Base-by-base conservation (phyloP, 2,329 filamentous ascomycete genomes). In the Nemania sp. region DNA sequence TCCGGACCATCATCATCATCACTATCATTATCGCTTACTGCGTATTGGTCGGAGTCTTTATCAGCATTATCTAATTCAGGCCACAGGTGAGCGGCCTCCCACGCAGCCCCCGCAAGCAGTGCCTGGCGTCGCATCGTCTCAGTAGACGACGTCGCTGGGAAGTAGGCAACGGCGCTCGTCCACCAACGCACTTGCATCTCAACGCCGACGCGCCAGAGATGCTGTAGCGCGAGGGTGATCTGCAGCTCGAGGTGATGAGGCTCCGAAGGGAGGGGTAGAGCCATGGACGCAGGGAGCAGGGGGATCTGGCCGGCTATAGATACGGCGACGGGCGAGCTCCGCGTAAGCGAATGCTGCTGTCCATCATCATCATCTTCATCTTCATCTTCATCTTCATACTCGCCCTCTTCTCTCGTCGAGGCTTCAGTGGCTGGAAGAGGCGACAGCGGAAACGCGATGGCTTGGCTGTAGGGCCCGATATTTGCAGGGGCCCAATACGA, bases 401-500 rank as follows among this genome's bases (percentile, higher is more conserved):
- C 52, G 40, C 6, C 47, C 15, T 69, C 67, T 9, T 73, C 60
- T 9, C 35, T 11, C 5, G n/a, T 48, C 17, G 43, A 20, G 11
- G 17, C 45, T 37, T 58, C 40, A 21, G 51, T 48, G 73, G 76
- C 11, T 11, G 56, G 47, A 13, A 50, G 49, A 37, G 47, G 35
- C 9, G 75, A 50, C 1, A 81, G 70, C 11, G 79, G 79, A 11
- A 86, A 77, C 2, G 83, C 81, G 51, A 95, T 87, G 3, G 92
- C 92, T 77, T 99, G 95, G 57, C 93, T 97, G 75, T 98, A 98
- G 0, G 95, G 95, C 0, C 95, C 95, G 55, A 99, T 98, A 71
- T 98, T 98, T 18, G 95, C 94, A 0, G 95, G 95, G 0, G 95
- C 95, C 95, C 95, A 99, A 80, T 98, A 98, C 11, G 92, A 96